Base-by-base conservation (phyloP, 495 filamentous ascomycete genomes). In the Chlorociboria aeruginascens region DNA sequence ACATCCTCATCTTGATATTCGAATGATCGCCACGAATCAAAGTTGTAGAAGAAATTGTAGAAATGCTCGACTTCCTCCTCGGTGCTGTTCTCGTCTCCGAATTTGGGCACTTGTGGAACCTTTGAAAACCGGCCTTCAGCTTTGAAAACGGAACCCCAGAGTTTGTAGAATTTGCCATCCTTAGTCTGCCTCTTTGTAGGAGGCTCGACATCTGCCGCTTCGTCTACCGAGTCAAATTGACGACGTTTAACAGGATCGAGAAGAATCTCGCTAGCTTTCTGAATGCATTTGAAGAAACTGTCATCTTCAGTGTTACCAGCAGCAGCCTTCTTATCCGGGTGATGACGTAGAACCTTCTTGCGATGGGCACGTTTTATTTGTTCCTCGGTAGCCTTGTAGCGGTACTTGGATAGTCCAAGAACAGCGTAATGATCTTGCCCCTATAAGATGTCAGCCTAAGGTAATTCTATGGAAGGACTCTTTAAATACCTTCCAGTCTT, bases 1-100 rank as follows among this genome's bases (percentile, higher is more conserved):
- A 98, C 89, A 59, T 98, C 92, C 72, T 97, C 92, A 60, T 98
- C 93, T 34, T 90, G 85, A 65, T 98, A 98, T 70, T 98, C 92
- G 64, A 98, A 98, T 20, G 84, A 79, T 41, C 92, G 76, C 92
- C 92, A 98, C 65, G 83, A 89, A 76, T 98, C 93, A 58, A 98
- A 92, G 72, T 89, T 89, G 75, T 95, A 98, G 83, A 86, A 98
- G 76, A 96, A 98, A 74, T 97, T 94, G 75, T 98, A 98, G 72
- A 98, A 98, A 47, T 69, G 68, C 60, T 96, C 86, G 25, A 98
- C 90, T 1, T 90, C 82, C 61, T 93, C 84, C 63, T 87, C 82
- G 59, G 80, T 78, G 58, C 79, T 82, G 54, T 92, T 84, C 37
- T 93, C 89, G 63, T 90, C 77, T 45, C 92, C 83, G 32, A 97